phyloP scores from a whole-genome alignment of 371 early-diverging fungal genomes.

The Vairimorpha apis region DNA sequence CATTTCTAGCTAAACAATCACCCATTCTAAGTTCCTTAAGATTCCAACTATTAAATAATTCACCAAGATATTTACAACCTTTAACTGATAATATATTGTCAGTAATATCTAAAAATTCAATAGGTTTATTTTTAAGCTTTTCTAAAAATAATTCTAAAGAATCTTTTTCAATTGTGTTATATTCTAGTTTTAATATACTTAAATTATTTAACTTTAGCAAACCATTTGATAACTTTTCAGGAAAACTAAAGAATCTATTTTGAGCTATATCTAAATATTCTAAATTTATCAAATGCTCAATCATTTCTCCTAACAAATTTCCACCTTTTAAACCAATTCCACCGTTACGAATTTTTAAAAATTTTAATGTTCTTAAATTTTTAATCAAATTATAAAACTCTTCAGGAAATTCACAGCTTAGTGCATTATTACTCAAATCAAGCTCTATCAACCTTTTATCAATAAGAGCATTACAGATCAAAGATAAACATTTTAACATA shows the following conservation, averaged over 20 bases:
- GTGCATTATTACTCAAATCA: conserved; percentile 62
- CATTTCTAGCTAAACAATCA: conserved; percentile 58
- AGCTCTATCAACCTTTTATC: conserved; percentile 42
- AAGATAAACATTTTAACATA: conserved; percentile 46
- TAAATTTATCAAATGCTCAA: conserved; percentile 47
- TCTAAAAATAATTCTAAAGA: conserved; percentile 52
- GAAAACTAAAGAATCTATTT: conserved; percentile 59
- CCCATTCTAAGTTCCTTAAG: conserved; percentile 52
- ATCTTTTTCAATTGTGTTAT: conserved; percentile 60
- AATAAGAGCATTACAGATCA: conserved; percentile 37
- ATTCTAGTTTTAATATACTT: conserved; percentile 54
- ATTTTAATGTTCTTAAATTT: conserved; percentile 40
- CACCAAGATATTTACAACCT: conserved; percentile 49
- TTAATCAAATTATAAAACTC: conserved; percentile 54
- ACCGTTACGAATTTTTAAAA: conserved; percentile 61
- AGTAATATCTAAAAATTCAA: conserved; percentile 59
- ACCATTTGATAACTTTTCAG: conserved; percentile 47
- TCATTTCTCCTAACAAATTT: conserved; percentile 36
- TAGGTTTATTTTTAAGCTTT: conserved; percentile 19
- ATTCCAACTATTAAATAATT: conserved; percentile 43
- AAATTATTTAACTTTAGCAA: conserved; percentile 54
- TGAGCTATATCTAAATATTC: conserved; percentile 58
- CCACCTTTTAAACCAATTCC: conserved; percentile 63
- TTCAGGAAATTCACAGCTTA: conserved; percentile 60
- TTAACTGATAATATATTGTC: conserved; percentile 62